These are phyloP conservation scores for Diversispora epigaea DNA, from an alignment of 192 early-diverging fungal genomes.

Conservation along the genomic window DNA sequence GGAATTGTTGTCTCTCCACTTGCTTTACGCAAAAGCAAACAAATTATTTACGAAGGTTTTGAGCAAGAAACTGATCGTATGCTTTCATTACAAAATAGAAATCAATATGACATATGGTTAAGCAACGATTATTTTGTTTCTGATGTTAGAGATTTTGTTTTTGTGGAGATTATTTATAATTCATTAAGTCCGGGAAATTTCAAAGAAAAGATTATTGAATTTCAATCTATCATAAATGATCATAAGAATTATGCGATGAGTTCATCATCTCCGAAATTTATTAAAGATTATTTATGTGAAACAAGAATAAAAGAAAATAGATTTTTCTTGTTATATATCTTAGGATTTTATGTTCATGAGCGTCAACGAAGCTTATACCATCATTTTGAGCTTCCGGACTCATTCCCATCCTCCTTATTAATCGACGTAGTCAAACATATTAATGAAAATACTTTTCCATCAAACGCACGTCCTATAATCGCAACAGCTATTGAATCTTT, in stretches of 20 bases:
- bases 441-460: background rate
- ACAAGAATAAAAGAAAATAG: background rate
- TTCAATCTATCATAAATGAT: background rate
- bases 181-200: background rate
- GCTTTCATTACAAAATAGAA: no score
- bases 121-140: no score
- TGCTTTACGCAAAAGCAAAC: no score
- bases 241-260: background rate
- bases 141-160: background rate
- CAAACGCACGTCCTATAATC: background rate
- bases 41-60: no score
- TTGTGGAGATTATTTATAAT: background rate
- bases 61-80: no score
- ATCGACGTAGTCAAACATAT: background rate
- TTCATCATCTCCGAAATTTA: background rate
- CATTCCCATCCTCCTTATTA: background rate
- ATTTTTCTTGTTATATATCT: background rate
- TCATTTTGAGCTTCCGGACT: background rate
- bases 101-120: no score
- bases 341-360: background rate
- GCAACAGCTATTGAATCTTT: background rate
- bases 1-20: no score
- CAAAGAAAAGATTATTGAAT: slow-evolving; percentile 1
- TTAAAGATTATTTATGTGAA: background rate
- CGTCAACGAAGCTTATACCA: background rate